A percentile compares a stretch with the other conserved stretches of the same genome.
Evolutionary conservation across 495 filamentous ascomycete genomes (phyloP).

Genomic region (Xylaria scruposa): DNA sequence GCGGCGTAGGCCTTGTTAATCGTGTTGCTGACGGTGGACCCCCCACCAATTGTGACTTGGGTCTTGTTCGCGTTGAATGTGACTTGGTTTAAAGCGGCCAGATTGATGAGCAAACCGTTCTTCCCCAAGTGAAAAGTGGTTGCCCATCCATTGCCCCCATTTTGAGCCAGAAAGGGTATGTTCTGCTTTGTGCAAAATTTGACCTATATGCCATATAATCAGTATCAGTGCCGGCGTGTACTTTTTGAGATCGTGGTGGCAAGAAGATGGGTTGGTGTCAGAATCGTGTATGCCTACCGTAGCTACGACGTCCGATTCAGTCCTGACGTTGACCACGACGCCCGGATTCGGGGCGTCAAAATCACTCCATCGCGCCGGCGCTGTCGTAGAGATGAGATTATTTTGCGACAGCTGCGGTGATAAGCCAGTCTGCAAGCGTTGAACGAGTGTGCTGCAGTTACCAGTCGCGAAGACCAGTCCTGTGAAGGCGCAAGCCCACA

Average conservation of each 20-base stretch:
- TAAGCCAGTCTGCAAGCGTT: background rate
- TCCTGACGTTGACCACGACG: slow-evolving; percentile 37
- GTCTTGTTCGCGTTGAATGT: slow-evolving; percentile 36
- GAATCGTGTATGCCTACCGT: slow-evolving; percentile 31
- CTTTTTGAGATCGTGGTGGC: background rate
- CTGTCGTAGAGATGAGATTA: slow-evolving; percentile 2
- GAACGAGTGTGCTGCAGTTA: slow-evolving; percentile 2
- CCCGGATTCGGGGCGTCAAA: slow-evolving; percentile 37
- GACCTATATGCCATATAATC: background rate
- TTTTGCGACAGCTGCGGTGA: background rate
- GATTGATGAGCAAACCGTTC: slow-evolving; percentile 36
- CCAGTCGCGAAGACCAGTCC: background rate
- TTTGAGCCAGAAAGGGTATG: slow-evolving; percentile 41
- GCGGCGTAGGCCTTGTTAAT: slow-evolving; percentile 32
- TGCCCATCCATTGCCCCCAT: slow-evolving; percentile 41
- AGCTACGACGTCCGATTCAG: slow-evolving; percentile 38
- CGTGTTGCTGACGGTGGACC: slow-evolving; percentile 31
- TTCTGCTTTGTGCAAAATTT: slow-evolving; percentile 11
- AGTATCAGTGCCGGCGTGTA: slow-evolving; percentile 24
- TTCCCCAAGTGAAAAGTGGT: slow-evolving; percentile 34
- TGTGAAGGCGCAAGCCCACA: slow-evolving; percentile 11
- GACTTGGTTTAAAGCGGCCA: slow-evolving; percentile 31
- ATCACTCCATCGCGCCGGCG: slow-evolving; percentile 37
- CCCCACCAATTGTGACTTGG: slow-evolving; percentile 33
- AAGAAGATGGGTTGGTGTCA: background rate